Evolutionary conservation across 768 basidiomycete species (phyloP), one percentile per base, ranked within the genome.

Genomic region (Calocera viscosa): DNA sequence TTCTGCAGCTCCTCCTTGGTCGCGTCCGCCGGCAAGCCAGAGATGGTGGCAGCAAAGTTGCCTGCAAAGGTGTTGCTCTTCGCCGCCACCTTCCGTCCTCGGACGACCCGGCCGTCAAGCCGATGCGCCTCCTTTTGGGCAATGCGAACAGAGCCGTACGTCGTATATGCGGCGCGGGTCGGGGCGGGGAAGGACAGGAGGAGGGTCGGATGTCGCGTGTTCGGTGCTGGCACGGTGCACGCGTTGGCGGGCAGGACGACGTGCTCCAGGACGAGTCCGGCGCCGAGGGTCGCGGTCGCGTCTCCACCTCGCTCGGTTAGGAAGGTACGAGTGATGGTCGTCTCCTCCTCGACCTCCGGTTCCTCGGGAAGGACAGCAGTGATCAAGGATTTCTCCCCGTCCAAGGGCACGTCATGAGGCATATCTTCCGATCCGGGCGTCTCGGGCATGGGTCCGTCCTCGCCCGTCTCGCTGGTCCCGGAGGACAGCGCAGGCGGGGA

Each of bases 41-140:
- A 72, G 70, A 90, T 82, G 19, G 82, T 82, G 65, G 91, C 84
- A 8, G 83, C 90, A 71, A 82, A 82, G 0, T 86, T 72, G 1
- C 85, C 86, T 2, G 78, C 75, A 71, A 16, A 63, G 26, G 64
- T 63, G 60, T 90, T 83, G 8, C 84, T 69, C 1, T 69, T 72
- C 0, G 84, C 88, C 7, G 76, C 75, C 1, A 88, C 71, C 65
- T 77, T 73, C 43, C 75, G 76, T 24, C 79, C 80, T 0, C 78
- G 74, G 30, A 82, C 73, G 0, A 77, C 75, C 0, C 70, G 72
- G 0, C 74, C 75, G 17, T 78, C 75, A 0, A 83, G 77, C 0
- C 75, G 73, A 10, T 76, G 74, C 5, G 89, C 80, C 1, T 82
- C 88, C 24, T 74, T 71, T 26, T 80, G 74, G 0, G 90, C 89